Percentiles rank a stretch among this genome's conserved stretches.
phyloP scores from a whole-genome alignment of 768 basidiomycete species.

The Boletus barrowsii region DNA sequence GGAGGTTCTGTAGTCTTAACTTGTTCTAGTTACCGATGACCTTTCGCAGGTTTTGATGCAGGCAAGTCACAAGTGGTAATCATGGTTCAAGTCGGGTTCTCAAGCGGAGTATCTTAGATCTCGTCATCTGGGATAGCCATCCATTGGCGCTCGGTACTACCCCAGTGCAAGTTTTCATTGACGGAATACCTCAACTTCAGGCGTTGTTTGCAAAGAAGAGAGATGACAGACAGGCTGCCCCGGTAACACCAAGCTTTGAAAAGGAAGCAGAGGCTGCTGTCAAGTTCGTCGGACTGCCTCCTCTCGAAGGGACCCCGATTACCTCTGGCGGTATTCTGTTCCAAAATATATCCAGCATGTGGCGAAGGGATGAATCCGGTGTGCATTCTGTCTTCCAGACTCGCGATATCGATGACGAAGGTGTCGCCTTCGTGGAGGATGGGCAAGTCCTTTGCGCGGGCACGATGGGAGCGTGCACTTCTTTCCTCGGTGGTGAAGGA shows the following conservation, averaged over 20 bases:
- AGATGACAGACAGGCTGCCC: slow-evolving; percentile 45
- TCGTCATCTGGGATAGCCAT: slow-evolving; percentile 70
- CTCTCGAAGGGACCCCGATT: slow-evolving; percentile 42
- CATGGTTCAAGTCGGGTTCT: not conserved
- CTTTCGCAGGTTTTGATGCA: slow-evolving; percentile 62
- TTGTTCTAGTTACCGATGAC: slow-evolving; percentile 1
- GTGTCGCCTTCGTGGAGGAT: slow-evolving; percentile 45
- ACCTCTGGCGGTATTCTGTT: slow-evolving; percentile 45
- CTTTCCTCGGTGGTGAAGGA: slow-evolving; percentile 8
- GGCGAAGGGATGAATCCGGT: slow-evolving; percentile 22
- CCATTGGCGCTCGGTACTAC: slow-evolving; percentile 78
- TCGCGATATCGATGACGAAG: slow-evolving; percentile 13
- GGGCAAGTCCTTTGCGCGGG: slow-evolving; percentile 55
- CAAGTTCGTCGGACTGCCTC: slow-evolving; percentile 66
- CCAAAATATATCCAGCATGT: slow-evolving; percentile 46
- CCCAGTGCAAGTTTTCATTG: slow-evolving; percentile 78
- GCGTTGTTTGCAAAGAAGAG: slow-evolving; percentile 44
- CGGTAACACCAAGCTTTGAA: slow-evolving; percentile 55
- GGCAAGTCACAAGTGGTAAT: slow-evolving; percentile 17
- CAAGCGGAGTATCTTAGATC: slow-evolving; percentile 31
- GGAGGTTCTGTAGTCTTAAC: not conserved
- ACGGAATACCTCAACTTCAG: slow-evolving; percentile 68
- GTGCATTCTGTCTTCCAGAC: slow-evolving; percentile 16
- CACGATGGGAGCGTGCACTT: slow-evolving; percentile 4
- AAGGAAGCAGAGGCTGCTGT: slow-evolving; percentile 57